Evolutionary conservation across 73 alveolate genomes (phyloP), one percentile per base, ranked within the genome.

Genomic region (Durusdinium trenchii): DNA sequence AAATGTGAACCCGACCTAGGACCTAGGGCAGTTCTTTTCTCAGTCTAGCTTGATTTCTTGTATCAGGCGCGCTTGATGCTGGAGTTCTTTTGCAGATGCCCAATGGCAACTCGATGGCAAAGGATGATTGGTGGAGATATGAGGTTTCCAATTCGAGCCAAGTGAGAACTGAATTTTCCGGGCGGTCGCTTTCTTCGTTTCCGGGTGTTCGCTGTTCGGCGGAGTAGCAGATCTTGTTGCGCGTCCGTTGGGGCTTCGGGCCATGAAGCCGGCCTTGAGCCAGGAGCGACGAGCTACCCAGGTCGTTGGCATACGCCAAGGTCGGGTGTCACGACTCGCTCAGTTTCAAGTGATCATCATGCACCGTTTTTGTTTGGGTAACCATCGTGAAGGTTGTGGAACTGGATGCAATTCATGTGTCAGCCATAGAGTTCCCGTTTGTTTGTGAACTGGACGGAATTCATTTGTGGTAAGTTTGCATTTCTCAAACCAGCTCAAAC

Each of bases 61-160:
- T 67, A 0, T 1, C 42, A 81, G 93, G 93, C 93, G 50, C 93
- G 73, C 38, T 50, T 83, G 75, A 48, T 83, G 93, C 75, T 50
- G 9, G 93, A 83, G 51, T 83, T 83, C 93, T 83, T 83, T 36
- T 60, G 52, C 47, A 28, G 93, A 83, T 73, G 50, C 10, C 93
- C 93, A 10, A 38, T 50, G 93, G 93, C 62, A 18, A 10, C 93
- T n/a, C n/a, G n/a, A 6, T 83, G 93, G 93, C 91, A 23, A 9
- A 26, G 79, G 42, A 16, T 64, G 79, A 38, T 28, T 6, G 9
- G 79, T 57, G 69, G 69, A 12, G 23, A 16, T 23, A 57, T 57
- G 69, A 23, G 23, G n/a, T n/a, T n/a, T n/a, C n/a, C n/a, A n/a
- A n/a, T n/a, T n/a, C n/a, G n/a, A n/a, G n/a, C n/a, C n/a, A n/a